Conservation (phyloP, 768 basidiomycete species). For the Termitomyces sp. region DNA sequence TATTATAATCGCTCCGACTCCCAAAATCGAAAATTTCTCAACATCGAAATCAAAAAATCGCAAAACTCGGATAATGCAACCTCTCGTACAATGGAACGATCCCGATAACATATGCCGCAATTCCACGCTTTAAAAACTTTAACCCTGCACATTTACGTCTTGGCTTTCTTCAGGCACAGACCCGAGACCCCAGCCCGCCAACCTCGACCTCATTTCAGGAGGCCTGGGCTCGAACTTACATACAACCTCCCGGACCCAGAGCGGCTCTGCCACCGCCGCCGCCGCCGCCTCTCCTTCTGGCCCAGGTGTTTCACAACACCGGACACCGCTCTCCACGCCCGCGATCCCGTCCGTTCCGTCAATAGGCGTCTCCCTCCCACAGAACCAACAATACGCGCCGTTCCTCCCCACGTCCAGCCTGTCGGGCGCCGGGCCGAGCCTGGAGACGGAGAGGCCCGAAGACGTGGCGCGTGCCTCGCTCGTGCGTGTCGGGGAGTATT, state of each 20-base stretch:
- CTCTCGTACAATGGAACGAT: not conserved
- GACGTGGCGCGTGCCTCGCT: slow-evolving; percentile 62
- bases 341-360: not conserved
- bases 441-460: slow-evolving; percentile 29
- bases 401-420: slow-evolving; percentile 43
- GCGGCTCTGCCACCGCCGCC: not conserved
- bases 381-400: slow-evolving; percentile 19
- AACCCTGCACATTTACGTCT: not conserved
- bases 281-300: not conserved
- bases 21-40: not conserved
- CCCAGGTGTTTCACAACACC: not conserved
- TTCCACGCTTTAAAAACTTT: not conserved
- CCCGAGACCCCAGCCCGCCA: not conserved
- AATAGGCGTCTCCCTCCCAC: not conserved
- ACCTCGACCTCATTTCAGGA: not conserved
- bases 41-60: not conserved
- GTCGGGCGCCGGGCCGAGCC: not conserved
- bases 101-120: not conserved
- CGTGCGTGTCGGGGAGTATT: slow-evolving; percentile 75
- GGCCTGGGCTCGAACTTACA: not conserved
- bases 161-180: slow-evolving; percentile 5
- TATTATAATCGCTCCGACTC: slow-evolving; percentile 1
- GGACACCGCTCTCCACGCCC: not conserved
- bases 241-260: not conserved
- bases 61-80: not conserved